Conservation (phyloP, 139 green algal genomes). For the Mesotaenium endlicherianum region DNA sequence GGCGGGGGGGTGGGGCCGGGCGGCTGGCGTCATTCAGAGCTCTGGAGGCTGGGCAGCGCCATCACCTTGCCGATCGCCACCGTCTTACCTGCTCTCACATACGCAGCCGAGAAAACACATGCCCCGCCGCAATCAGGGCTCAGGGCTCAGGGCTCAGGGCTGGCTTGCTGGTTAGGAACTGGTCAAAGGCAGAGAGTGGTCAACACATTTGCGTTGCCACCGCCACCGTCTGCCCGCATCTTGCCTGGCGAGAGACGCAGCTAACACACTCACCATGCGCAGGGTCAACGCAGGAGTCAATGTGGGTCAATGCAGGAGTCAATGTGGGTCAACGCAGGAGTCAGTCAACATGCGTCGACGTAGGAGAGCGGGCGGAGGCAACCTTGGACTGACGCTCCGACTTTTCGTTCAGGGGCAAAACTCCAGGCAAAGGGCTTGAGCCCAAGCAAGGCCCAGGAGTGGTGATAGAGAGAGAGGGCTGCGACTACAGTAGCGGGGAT, state of each 20-base stretch:
- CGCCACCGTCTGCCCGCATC: neutral
- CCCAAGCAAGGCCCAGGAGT: too few relatives aligned
- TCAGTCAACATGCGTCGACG: too few relatives aligned
- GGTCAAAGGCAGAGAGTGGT: neutral
- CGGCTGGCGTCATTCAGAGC: neutral
- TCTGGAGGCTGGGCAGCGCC: neutral
- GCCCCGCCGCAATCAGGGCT: neutral
- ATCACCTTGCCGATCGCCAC: slow-evolving; percentile 63
- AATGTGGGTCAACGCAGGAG: too few relatives aligned
- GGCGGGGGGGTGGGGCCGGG: too few relatives aligned
- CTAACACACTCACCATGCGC: neutral
- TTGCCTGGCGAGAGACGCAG: slow-evolving; percentile 4
- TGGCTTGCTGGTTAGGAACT: neutral
- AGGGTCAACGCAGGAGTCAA: too few relatives aligned
- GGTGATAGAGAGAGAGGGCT: too few relatives aligned
- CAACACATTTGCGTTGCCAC: neutral
- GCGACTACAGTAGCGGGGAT: too few relatives aligned
- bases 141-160: slow-evolving; percentile 27
- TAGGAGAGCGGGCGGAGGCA: too few relatives aligned
- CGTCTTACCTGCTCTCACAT: slow-evolving; percentile 49
- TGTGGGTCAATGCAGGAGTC: too few relatives aligned
- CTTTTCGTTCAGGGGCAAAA: too few relatives aligned
- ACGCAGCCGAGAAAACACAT: neutral
- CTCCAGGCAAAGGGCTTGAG: too few relatives aligned
- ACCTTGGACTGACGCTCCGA: too few relatives aligned